phyloP scores from a whole-genome alignment of 345 rosid genomes.

The Aegle marmelos region DNA sequence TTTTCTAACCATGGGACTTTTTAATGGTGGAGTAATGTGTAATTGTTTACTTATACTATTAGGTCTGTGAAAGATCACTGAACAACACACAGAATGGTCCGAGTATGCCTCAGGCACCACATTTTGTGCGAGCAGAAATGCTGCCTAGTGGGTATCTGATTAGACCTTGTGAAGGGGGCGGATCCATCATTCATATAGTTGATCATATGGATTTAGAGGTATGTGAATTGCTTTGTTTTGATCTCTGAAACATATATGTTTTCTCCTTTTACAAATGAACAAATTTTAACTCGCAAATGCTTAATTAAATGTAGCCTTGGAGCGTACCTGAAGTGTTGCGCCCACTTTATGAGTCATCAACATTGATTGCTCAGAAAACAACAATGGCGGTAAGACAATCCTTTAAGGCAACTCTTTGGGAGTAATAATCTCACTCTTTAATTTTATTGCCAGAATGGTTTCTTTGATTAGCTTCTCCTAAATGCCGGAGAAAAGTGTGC shows the following conservation, averaged over 20 bases:
- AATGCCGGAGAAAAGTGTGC: neutral
- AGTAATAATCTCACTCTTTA: neutral
- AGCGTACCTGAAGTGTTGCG: constrained; percentile 98
- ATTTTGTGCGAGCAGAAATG: constrained; percentile 89
- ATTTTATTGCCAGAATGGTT: neutral
- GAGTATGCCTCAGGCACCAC: constrained; percentile 90
- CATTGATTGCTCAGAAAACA: constrained; percentile 89
- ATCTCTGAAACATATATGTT: constrained; percentile 5
- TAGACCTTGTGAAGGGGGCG: constrained; percentile 99
- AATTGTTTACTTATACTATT: neutral
- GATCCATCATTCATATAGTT: constrained; percentile 89
- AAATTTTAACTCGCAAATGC: constrained; percentile 2
- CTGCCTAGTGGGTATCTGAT: constrained; percentile 92
- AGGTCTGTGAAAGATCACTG: constrained; percentile 91
- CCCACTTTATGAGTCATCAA: constrained; percentile 90
- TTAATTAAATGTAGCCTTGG: constrained; percentile 61
- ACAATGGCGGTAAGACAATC: constrained; percentile 78
- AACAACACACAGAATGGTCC: constrained; percentile 96
- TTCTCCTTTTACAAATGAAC: constrained; percentile 3
- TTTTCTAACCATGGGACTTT: neutral
- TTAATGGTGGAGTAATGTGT: neutral
- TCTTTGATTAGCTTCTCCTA: neutral
- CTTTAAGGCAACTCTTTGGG: neutral
- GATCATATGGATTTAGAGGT: constrained; percentile 97
- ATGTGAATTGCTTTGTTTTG: constrained; percentile 19